Base-by-base conservation (phyloP, 2,329 filamentous ascomycete species). In the Colletotrichum trifolii region DNA sequence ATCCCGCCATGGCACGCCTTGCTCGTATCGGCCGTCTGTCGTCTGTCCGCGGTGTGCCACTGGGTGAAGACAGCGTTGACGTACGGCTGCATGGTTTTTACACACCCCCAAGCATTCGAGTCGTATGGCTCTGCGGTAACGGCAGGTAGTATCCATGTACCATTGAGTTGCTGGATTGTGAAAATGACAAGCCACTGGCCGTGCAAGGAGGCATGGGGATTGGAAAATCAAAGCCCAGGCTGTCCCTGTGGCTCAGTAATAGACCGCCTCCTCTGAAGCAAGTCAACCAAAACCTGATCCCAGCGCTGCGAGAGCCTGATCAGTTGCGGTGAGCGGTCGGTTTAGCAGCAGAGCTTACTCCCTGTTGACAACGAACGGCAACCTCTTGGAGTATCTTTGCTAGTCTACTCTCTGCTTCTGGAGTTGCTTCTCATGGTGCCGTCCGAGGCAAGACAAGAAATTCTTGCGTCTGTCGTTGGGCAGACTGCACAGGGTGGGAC, bases 51-150 rank as follows among this genome's bases (percentile, higher is more conserved):
- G 55, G 55, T 46, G 54, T 43, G 60, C 43, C 48, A 54, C n/a
- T 12, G 8, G 34, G 12, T 13, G 17, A n/a, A 35, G 47, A 39
- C 42, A 48, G 46, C 33, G 34, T 17, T 42, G 15, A 48, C 43
- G 49, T 65, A 52, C 50, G 36, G 59, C 52, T 13, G 25, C 46
- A 58, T 57, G 57, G 63, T 40, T 66, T 57, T 64, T 36, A 48
- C 38, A 63, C 39, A 48, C 60, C 46, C 64, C 64, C 64, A 49
- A 49, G 64, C 54, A 66, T 25, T 66, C 60, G 60, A 43, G 60
- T 66, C 64, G 64, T 60, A 64, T 66, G 64, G 60, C 43, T 50
- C 15, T 64, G 54, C 60, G 59, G 54, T 43, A 50, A 40, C 60
- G 54, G 60, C 54, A 60, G 54, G 47, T 36, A 4, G 25, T 25